These are phyloP conservation scores for Sindora glabra DNA, from an alignment of 306 rosid genomes.

Conservation along the genomic window DNA sequence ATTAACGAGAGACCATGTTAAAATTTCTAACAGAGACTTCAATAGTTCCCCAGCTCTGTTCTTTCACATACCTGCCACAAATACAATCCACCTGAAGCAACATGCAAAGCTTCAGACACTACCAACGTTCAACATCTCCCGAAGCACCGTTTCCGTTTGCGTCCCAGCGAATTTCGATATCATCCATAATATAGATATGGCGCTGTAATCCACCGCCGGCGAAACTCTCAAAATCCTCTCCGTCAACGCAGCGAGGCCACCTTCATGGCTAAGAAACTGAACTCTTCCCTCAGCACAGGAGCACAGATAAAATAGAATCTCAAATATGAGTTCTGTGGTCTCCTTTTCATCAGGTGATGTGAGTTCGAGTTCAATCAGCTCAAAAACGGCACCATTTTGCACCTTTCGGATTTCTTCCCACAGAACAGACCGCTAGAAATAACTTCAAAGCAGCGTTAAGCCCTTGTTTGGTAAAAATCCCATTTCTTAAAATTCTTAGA, in stretches of 20 bases:
- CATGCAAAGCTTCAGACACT: slow-evolving; percentile 46
- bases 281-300: slow-evolving; percentile 42
- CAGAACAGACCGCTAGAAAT: too few relatives aligned
- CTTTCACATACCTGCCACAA: slow-evolving; percentile 37
- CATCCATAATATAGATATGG: slow-evolving; percentile 23
- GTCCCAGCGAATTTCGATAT: slow-evolving; percentile 38
- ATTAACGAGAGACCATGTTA: too few relatives aligned
- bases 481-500: slow-evolving; percentile 1
- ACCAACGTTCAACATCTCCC: slow-evolving; percentile 60
- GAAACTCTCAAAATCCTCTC: slow-evolving; percentile 30
- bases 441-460: slow-evolving; percentile 26
- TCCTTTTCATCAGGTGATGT: slow-evolving; percentile 3
- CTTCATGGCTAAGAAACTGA: slow-evolving; percentile 30
- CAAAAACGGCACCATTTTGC: slow-evolving; percentile 16
- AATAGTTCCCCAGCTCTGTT: slow-evolving; percentile 39
- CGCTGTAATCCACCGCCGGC: slow-evolving; percentile 19
- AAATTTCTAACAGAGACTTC: too few relatives aligned
- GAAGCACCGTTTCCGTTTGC: slow-evolving; percentile 26
- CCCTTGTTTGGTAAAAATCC: slow-evolving; percentile 20
- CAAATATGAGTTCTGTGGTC: slow-evolving; percentile 23
- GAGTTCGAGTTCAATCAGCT: slow-evolving; percentile 30
- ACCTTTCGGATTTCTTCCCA: slow-evolving; percentile 23
- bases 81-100: slow-evolving; percentile 43
- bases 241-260: slow-evolving; percentile 21
- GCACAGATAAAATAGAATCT: slow-evolving; percentile 25